Conservation (phyloP, 1,139 yeast species). For the Hanseniaspora uvarum region DNA sequence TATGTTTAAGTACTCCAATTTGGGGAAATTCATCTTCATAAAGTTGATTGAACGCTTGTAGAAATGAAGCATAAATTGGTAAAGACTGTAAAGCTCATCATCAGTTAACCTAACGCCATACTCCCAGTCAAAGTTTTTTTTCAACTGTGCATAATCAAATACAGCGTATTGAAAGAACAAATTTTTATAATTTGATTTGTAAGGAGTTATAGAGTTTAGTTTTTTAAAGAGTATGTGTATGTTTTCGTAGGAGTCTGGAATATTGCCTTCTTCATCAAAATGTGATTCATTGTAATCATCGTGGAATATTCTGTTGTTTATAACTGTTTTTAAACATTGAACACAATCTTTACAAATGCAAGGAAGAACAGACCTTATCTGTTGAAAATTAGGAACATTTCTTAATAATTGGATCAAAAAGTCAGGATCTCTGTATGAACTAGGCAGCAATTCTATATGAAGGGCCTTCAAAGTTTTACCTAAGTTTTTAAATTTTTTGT, state of each 20-base stretch:
- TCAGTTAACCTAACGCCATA: conserved; percentile 18
- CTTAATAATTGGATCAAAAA: conserved; percentile 22
- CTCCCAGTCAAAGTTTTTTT: conserved; percentile 19
- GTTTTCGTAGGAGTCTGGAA: background rate
- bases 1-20: conserved; percentile 23
- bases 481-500: conserved; percentile 22
- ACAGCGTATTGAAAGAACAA: conserved; percentile 24
- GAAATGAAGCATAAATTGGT: conserved; percentile 27
- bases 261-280: background rate
- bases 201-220: conserved; percentile 23
- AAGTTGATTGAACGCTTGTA: conserved; percentile 26
- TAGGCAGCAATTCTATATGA: conserved; percentile 4
- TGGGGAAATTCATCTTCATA: conserved; percentile 24
- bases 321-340: conserved; percentile 22
- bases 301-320: conserved; percentile 25
- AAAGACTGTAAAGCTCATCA: conserved; percentile 24
- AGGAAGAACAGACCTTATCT: conserved; percentile 25
- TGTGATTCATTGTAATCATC: conserved; percentile 20
- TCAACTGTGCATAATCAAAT: conserved; percentile 21
- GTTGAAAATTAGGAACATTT: conserved; percentile 20
- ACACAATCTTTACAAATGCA: conserved; percentile 28
- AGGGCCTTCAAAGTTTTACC: conserved; percentile 21
- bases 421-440: conserved; percentile 21
- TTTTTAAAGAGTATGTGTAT: conserved; percentile 19
- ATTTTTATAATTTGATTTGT: conserved; percentile 25